Percentiles rank a stretch among this genome's conserved stretches.
These are phyloP conservation scores for Termitomyces sp. DNA, from an alignment of 768 basidiomycete species.

Conservation along the genomic window DNA sequence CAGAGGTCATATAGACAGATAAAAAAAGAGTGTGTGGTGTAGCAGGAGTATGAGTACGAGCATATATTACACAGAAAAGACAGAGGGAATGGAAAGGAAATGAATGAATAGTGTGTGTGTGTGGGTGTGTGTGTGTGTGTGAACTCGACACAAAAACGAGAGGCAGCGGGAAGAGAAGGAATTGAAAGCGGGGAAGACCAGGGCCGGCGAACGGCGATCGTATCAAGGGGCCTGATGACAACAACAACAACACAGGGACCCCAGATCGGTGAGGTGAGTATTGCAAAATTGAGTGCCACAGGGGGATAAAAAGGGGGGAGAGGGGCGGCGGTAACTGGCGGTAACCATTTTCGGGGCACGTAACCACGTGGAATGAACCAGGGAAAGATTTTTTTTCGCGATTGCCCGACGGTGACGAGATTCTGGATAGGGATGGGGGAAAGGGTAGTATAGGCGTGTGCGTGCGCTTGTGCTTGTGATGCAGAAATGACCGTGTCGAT, in stretches of 20 bases:
- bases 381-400: background rate
- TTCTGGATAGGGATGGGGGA: no score
- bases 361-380: conserved; percentile 3
- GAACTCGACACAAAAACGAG: background rate
- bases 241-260: background rate
- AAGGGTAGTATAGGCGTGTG: background rate
- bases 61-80: background rate
- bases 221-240: background rate
- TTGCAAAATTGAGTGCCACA: background rate
- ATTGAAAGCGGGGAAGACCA: background rate
- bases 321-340: conserved; percentile 2
- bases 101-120: no score
- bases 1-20: background rate
- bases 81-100: no score
- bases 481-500: background rate
- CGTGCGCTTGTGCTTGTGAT: background rate
- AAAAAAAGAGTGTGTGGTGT: no score
- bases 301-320: background rate
- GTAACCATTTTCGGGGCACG: background rate
- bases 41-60: background rate
- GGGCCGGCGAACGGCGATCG: background rate
- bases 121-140: no score
- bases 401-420: background rate
- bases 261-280: background rate
- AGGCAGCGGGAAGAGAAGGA: background rate